phyloP scores from a whole-genome alignment of 1,139 yeast genomes.

The Hyphopichia pseudoburtonii region DNA sequence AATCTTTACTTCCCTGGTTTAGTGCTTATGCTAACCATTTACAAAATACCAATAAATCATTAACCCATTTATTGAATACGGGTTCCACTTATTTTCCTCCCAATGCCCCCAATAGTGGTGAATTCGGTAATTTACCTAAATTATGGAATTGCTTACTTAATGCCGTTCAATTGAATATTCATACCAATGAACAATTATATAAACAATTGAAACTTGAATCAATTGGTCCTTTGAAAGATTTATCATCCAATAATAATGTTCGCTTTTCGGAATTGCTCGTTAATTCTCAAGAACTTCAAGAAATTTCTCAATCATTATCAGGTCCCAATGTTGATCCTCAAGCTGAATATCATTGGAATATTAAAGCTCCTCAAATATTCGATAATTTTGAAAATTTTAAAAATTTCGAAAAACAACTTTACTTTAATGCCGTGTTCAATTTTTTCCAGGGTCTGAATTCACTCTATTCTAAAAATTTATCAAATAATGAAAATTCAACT shows the following conservation, averaged over 20 bases:
- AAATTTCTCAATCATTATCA: constrained; percentile 26
- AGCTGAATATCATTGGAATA: constrained; percentile 62
- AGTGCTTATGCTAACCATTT: constrained; percentile 51
- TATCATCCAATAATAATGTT: constrained; percentile 52
- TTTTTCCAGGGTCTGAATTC: constrained; percentile 65
- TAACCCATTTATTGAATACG: constrained; percentile 46
- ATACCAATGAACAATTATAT: constrained; percentile 51
- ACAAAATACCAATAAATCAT: constrained; percentile 49
- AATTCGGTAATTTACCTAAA: constrained; percentile 56
- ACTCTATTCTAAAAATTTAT: constrained; percentile 43
- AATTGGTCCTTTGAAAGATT: constrained; percentile 53
- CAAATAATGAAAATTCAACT: constrained; percentile 63
- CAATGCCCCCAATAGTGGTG: constrained; percentile 28
- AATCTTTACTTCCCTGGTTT: constrained; percentile 53
- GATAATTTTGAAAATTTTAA: constrained; percentile 78
- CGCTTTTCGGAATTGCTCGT: constrained; percentile 44
- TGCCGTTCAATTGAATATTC: constrained; percentile 53
- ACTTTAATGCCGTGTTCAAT: constrained; percentile 68
- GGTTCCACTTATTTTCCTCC: constrained; percentile 39
- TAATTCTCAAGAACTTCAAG: constrained; percentile 43
- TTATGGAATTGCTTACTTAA: constrained; percentile 60
- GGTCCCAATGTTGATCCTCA: constrained; percentile 15
- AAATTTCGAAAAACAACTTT: constrained; percentile 58
- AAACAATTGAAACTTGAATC: constrained; percentile 56
- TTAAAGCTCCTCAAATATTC: constrained; percentile 75